Conservation (phyloP, 2,329 filamentous ascomycete genomes). For the Periconia digitata region DNA sequence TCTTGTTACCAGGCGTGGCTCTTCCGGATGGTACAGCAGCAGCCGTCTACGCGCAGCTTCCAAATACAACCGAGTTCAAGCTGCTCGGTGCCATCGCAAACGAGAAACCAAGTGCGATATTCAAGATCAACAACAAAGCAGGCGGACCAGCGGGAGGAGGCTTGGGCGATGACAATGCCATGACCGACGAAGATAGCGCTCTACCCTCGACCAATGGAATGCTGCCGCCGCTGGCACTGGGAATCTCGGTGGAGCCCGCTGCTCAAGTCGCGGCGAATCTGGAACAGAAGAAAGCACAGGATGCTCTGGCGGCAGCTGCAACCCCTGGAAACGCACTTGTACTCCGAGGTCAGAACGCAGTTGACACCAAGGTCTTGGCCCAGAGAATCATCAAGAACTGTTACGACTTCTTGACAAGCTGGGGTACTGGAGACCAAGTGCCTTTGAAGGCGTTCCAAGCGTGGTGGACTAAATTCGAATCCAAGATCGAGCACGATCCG, state of each 20-base stretch:
- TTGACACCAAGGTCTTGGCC: constrained; percentile 76
- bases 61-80: constrained; percentile 64
- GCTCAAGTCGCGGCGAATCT: constrained; percentile 71
- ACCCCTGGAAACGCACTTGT: constrained; percentile 40
- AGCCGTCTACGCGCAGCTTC: constrained; percentile 84
- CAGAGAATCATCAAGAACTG: constrained; percentile 95
- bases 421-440: constrained; percentile 79
- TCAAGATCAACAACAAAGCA: constrained; percentile 64
- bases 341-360: constrained; percentile 41
- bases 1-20: constrained; percentile 76
- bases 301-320: constrained; percentile 30
- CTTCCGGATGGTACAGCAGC: constrained; percentile 78
- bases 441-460: constrained; percentile 94
- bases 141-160: constrained; percentile 40
- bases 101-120: constrained; percentile 89
- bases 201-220: constrained; percentile 16
- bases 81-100: constrained; percentile 88
- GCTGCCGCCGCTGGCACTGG: constrained; percentile 64
- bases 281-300: constrained; percentile 56
- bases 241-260: constrained; percentile 78
- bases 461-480: constrained; percentile 98
- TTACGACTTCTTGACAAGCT: constrained; percentile 93
- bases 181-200: constrained; percentile 44
- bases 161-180: constrained; percentile 52
- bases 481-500: constrained; percentile 80